Conservation (phyloP, 306 rosid genomes). For the Oemleria cerasiformis region DNA sequence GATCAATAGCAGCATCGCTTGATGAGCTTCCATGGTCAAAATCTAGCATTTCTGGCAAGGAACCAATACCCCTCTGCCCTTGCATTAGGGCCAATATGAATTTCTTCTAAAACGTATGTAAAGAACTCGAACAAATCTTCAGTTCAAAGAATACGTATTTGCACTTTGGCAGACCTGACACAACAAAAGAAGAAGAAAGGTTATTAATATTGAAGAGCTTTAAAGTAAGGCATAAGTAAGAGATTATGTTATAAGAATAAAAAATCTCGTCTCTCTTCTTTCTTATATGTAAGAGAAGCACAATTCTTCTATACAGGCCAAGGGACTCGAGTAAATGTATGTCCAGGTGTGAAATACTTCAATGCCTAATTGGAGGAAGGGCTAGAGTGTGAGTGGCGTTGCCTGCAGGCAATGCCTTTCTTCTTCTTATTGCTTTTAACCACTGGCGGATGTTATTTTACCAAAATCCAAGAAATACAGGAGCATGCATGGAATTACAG, state of each 20-base stretch:
- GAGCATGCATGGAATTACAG: not conserved
- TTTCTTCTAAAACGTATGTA: conserved; percentile 25
- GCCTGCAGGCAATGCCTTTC: not conserved
- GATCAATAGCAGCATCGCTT: conserved; percentile 52
- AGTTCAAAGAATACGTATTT: conserved; percentile 21
- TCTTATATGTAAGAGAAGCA: not conserved
- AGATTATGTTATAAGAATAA: not conserved
- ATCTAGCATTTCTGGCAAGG: conserved; percentile 70
- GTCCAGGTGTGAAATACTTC: not conserved
- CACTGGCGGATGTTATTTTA: not conserved
- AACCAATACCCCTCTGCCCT: conserved; percentile 93
- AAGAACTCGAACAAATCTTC: conserved; percentile 28
- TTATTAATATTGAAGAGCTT: conserved; percentile 14
- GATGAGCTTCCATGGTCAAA: conserved; percentile 80
- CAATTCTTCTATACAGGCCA: not conserved
- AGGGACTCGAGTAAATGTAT: not conserved
- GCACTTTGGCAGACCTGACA: conserved; percentile 40
- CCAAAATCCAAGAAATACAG: not conserved
- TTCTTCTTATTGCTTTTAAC: not conserved
- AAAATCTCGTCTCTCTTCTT: not conserved
- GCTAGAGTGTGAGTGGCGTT: not conserved
- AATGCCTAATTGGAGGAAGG: not conserved
- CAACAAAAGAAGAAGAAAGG: conserved; percentile 21
- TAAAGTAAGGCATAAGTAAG: conserved; percentile 6
- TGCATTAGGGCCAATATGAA: conserved; percentile 61